These are phyloP conservation scores for Coniochaeta ligniaria DNA, from an alignment of 2,329 filamentous ascomycete genomes.

Conservation along the genomic window DNA sequence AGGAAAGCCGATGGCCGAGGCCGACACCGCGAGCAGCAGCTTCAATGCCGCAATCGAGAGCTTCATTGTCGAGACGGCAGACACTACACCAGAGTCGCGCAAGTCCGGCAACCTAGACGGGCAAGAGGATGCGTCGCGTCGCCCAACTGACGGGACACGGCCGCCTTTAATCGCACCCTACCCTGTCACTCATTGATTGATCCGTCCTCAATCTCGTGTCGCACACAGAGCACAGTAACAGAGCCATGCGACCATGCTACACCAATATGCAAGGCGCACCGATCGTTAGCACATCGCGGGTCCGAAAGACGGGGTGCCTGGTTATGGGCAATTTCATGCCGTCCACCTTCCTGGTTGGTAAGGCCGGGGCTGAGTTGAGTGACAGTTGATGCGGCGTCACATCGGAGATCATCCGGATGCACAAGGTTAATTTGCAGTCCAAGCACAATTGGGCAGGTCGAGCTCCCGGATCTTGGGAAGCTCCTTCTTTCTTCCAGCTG, in stretches of 20 bases:
- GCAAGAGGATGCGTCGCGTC: neutral
- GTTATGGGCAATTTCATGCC: neutral
- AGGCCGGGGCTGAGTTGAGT: neutral
- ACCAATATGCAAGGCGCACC: neutral
- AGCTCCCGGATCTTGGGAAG: neutral
- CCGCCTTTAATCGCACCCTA: neutral
- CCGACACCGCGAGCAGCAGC: neutral
- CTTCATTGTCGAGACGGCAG: neutral
- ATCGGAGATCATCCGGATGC: neutral
- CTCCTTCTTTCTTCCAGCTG: neutral
- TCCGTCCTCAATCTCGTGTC: neutral
- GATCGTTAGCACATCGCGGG: neutral
- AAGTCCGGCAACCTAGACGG: neutral
- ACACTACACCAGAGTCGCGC: neutral
- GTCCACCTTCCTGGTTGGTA: constrained; percentile 1
- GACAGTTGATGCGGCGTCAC: neutral
- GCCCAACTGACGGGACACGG: neutral
- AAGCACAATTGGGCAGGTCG: neutral
- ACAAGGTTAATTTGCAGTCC: neutral
- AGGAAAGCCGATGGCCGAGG: neutral
- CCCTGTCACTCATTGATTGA: neutral
- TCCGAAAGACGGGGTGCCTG: neutral
- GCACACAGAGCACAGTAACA: neutral
- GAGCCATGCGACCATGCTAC: neutral
- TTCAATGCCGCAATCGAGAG: neutral